A percentile compares a stretch with the other conserved stretches of the same genome.
phyloP scores from a whole-genome alignment of 164 flowering plant species.

The Liriodendron chinense region DNA sequence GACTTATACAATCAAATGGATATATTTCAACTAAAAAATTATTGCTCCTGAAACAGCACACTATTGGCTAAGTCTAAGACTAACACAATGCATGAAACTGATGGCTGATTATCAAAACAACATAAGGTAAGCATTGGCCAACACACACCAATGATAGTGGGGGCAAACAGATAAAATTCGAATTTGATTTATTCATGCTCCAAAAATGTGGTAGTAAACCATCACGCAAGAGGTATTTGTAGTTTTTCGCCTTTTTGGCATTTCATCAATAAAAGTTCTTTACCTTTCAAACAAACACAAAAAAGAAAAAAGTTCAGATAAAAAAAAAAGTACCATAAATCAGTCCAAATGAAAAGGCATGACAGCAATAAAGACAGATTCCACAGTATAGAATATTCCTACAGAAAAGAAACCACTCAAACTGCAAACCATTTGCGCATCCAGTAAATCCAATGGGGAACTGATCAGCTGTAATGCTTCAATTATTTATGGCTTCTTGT shows the following conservation, averaged over 20 bases:
- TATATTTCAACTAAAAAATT: background rate
- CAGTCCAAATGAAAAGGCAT: background rate
- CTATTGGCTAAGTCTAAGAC: background rate
- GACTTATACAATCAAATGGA: background rate
- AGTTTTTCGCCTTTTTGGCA: too few species aligned
- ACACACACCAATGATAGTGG: background rate
- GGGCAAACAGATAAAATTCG: background rate
- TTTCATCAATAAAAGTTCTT: too few species aligned
- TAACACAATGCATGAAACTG: background rate
- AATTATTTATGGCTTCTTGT: background rate
- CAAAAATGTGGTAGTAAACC: too few species aligned
- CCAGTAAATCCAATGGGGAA: background rate
- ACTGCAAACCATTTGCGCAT: background rate
- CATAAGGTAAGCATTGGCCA: background rate
- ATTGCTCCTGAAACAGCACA: background rate
- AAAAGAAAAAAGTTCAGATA: background rate
- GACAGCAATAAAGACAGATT: background rate
- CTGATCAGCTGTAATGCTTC: background rate
- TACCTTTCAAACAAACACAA: too few species aligned
- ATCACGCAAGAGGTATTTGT: too few species aligned
- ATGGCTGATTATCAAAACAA: background rate
- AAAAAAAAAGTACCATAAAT: background rate
- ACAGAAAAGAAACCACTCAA: background rate
- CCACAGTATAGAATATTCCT: background rate
- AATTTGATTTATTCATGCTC: too few species aligned